phyloP scores from a whole-genome alignment of 2,329 filamentous ascomycete genomes.

The Fusarium azukiicola region DNA sequence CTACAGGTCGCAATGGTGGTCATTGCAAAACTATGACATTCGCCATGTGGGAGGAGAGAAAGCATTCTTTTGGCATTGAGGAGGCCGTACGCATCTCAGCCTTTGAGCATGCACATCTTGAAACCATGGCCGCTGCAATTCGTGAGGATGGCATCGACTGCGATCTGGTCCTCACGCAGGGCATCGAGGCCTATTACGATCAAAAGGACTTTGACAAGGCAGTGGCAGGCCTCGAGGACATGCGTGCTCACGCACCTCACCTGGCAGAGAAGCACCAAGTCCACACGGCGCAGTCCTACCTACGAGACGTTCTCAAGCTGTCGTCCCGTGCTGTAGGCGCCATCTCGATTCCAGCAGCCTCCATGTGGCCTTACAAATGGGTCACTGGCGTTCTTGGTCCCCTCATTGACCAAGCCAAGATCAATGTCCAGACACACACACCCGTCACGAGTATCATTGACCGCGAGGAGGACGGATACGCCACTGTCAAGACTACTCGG shows the following conservation, averaged over 20 bases:
- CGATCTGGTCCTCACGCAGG: slow-evolving; percentile 35
- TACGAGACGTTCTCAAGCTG: slow-evolving; percentile 38
- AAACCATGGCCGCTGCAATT: slow-evolving; percentile 46
- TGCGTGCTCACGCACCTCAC: slow-evolving; percentile 41
- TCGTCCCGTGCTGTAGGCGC: slow-evolving; percentile 10
- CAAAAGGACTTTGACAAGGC: slow-evolving; percentile 38
- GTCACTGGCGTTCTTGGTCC: background rate
- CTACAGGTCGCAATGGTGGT: slow-evolving; percentile 63
- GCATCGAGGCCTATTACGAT: slow-evolving; percentile 37
- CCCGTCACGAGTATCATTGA: background rate
- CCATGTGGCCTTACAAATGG: slow-evolving; percentile 6
- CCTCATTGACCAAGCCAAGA: background rate
- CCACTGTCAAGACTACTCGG: background rate
- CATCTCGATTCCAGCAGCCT: background rate
- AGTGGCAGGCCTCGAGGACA: slow-evolving; percentile 42
- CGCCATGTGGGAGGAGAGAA: slow-evolving; percentile 39
- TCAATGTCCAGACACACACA: slow-evolving; percentile 1
- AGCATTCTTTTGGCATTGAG: slow-evolving; percentile 48
- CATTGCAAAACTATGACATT: slow-evolving; percentile 52
- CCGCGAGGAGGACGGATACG: background rate
- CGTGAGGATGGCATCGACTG: slow-evolving; percentile 43
- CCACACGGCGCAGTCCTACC: slow-evolving; percentile 28
- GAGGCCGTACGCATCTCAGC: slow-evolving; percentile 50
- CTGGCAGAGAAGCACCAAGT: slow-evolving; percentile 43
- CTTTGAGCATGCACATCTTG: slow-evolving; percentile 50